A percentile compares a stretch with the other conserved stretches of the same genome.
Evolutionary conservation across 768 basidiomycete species (phyloP).

Genomic region (Fomitopsis serialis): DNA sequence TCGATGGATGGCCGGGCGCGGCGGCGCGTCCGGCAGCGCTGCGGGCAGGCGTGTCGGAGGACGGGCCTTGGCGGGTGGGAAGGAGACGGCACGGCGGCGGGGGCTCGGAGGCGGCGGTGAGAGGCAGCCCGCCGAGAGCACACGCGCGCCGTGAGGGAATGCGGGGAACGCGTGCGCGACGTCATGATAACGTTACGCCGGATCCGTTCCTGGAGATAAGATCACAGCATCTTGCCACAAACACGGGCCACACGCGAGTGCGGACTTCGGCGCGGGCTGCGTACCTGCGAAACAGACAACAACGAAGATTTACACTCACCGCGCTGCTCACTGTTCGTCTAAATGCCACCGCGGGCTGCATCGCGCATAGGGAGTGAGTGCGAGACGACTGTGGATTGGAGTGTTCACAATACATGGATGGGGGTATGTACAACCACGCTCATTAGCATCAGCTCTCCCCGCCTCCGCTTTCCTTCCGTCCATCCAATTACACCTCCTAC

Average conservation of each 20-base stretch:
- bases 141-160: background rate
- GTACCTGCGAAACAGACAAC: background rate
- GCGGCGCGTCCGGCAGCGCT: background rate
- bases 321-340: background rate
- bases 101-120: background rate
- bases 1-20: background rate
- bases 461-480: background rate
- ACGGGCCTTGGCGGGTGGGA: background rate
- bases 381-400: background rate
- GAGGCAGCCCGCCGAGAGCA: background rate
- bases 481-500: slow-evolving; percentile 6
- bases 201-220: slow-evolving; percentile 8
- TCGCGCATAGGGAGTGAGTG: slow-evolving; percentile 3
- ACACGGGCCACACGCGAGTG: background rate
- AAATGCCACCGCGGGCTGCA: background rate
- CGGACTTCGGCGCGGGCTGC: background rate
- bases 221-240: background rate
- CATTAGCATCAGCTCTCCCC: slow-evolving; percentile 1
- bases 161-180: slow-evolving; percentile 2
- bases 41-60: background rate
- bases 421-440: slow-evolving; percentile 18
- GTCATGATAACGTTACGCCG: slow-evolving; percentile 9
- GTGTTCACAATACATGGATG: slow-evolving; percentile 12
- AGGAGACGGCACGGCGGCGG: background rate
- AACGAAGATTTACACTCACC: background rate